Percentiles rank a stretch among this genome's conserved stretches.
Conservation (phyloP, 305 asterid species). For the Fraxinus baroniana region DNA sequence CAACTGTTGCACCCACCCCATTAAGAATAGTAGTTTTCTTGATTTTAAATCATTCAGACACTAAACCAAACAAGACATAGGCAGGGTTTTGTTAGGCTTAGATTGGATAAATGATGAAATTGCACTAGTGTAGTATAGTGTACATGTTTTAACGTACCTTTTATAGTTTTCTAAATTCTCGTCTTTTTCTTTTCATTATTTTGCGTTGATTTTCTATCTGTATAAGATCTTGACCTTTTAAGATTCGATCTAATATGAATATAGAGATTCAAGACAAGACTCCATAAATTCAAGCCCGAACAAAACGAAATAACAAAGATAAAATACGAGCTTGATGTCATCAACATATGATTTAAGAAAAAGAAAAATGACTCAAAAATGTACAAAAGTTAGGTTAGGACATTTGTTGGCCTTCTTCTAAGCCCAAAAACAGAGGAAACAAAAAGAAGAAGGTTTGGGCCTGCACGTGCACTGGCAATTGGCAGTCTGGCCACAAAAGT, state of each 20-base stretch:
- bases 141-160: background rate
- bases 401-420: background rate
- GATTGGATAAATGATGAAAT: no score
- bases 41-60: background rate
- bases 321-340: background rate
- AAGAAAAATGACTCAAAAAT: background rate
- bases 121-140: background rate
- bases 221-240: background rate
- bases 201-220: background rate
- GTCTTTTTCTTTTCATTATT: background rate
- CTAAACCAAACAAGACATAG: background rate
- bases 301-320: background rate
- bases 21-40: background rate
- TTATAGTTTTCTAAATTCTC: background rate
- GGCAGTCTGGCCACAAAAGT: background rate
- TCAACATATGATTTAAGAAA: background rate
- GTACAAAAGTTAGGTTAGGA: background rate
- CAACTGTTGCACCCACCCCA: conserved; percentile 32
- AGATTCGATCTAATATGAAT: background rate
- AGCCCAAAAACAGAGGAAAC: background rate
- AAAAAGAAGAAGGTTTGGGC: background rate
- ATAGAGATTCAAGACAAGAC: background rate
- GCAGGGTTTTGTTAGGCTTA: background rate
- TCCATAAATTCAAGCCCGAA: background rate
- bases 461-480: conserved; percentile 2